Base-by-base conservation (phyloP, 345 rosid species). In the Eucalyptus camaldulensis region DNA sequence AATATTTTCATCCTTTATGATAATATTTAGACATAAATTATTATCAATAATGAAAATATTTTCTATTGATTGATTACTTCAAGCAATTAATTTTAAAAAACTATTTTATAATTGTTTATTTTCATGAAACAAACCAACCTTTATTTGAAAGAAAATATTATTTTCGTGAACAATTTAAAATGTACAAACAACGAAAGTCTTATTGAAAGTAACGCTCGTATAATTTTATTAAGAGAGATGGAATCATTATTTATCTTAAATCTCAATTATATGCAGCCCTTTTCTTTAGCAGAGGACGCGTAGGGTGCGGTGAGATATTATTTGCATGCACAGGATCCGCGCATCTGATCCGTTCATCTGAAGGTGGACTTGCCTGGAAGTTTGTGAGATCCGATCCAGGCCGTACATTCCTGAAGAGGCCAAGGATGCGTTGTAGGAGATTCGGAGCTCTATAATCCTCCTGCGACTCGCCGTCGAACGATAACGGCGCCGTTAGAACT, bases 301-400 rank as follows among this genome's bases (percentile, higher is more conserved):
- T 31, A 67, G 40, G 40, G 80, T 31, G 43, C 33, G 43, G 22
- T 67, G 22, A 67, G 80, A 31, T 67, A 16, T 16, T 16, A 14
- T n/a, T n/a, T n/a, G 76, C 80, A 67, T 67, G 80, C 80, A 15
- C 40, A 69, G 13, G 80, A 8, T 16, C 43, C 37, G 80, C 24
- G 43, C 43, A 67, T 69, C 13, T 16, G 43, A 69, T 10, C 43
- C 80, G 80, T 69, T 69, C 24, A 69, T 69, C 33, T 27, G 25
- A 43, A 44, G 10, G 87, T 8, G 54, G 58, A 80, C 89, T 90
- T 90, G 89, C 97, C 94, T 95, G 95, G 88, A 95, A 94, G 54
- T 69, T 49, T 17, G 95, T 88, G 93, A 96, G 95, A 89, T 96
- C 96, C 10, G 95, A 92, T 80, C 98, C 97, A 8, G 94, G 92